Evolutionary conservation across 225 moss, liverwort and hornwort genomes (phyloP).

Genomic region (Bryum argenteum): DNA sequence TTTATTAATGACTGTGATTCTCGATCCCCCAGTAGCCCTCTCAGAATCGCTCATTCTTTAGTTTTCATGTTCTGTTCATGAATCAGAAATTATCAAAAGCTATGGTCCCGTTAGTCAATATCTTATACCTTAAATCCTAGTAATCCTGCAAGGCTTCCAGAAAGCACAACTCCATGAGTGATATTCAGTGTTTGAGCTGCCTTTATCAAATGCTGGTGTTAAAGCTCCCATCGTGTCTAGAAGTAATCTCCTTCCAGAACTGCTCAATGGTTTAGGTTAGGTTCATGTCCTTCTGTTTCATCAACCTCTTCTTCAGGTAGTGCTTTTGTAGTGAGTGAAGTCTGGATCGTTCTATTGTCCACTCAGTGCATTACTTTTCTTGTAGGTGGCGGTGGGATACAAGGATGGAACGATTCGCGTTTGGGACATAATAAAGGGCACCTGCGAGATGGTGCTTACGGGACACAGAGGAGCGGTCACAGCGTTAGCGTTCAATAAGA

Average conservation of each 20-base stretch:
- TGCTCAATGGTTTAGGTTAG: neutral
- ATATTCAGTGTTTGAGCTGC: neutral
- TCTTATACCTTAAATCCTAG: neutral
- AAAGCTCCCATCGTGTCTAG: too few relatives aligned
- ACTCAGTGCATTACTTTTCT: neutral
- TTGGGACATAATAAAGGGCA: constrained; percentile 86
- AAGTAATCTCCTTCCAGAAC: constrained; percentile 3
- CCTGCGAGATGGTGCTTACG: constrained; percentile 82
- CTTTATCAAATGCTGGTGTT: too few relatives aligned
- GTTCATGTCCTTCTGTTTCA: neutral
- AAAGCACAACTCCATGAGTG: neutral
- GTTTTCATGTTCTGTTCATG: too few relatives aligned
- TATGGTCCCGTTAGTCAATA: too few relatives aligned
- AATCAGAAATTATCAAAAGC: too few relatives aligned
- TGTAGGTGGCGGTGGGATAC: constrained; percentile 87
- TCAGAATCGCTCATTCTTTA: too few relatives aligned
- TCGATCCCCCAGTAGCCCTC: too few relatives aligned
- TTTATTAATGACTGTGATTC: too few relatives aligned
- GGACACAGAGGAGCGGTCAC: constrained; percentile 92
- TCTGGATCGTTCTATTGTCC: too few relatives aligned
- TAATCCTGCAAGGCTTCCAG: neutral
- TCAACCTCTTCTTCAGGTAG: neutral
- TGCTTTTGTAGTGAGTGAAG: neutral
- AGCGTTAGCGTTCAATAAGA: constrained; percentile 69
- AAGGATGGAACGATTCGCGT: constrained; percentile 88